Evolutionary conservation across 208 protist species (phyloP), one percentile per base, ranked within the genome.

Genomic region (Novymonas esmeraldas): DNA sequence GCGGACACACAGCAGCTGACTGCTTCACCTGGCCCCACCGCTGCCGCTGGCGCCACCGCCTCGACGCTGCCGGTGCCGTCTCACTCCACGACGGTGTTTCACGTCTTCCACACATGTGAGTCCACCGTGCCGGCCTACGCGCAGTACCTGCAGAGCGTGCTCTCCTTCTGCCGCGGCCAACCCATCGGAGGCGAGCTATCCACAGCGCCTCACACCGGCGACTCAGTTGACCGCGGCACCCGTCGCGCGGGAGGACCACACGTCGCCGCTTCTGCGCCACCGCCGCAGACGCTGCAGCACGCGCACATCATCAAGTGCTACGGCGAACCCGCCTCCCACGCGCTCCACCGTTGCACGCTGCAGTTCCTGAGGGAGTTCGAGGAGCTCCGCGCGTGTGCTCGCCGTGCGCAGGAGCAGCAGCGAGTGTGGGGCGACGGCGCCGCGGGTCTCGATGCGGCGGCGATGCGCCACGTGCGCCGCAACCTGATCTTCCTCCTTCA

Each of bases 401-500:
- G 44, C 16, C 45, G 9, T 6, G 51, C 31, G 24, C 51, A 39
- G 14, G 57, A 64, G 49, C 71, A 65, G 46, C 57, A 46, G 5
- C 24, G 0, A 29, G 6, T 24, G 9, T 31, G 11, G 9, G 2
- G 6, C 13, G 36, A 18, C 22, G 6, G n/a, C 3, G 13, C 20
- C 13, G 10, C 36, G 39, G 39, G 20, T 14, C 24, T 2, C 9
- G 51, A 9, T 42, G 10, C 16, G 10, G 11, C 20, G 24, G 42
- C 45, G 45, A n/a, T 72, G 22, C 14, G 61, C 18, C 49, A 71
- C 22, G 54, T 93, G 38, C 80, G 65, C 10, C 85, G 69, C 5
- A 77, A 90, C 48, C 44, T 87, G 20, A 58, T 94, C 48, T 73
- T 92, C 42, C 89, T 96, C 50, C 56, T 96, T 39, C 73, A 91